Percentiles rank a stretch among this genome's conserved stretches.
These are phyloP conservation scores for Batrachochytrium dendrobatidis DNA, from an alignment of 371 early-diverging fungal species.

Conservation along the genomic window DNA sequence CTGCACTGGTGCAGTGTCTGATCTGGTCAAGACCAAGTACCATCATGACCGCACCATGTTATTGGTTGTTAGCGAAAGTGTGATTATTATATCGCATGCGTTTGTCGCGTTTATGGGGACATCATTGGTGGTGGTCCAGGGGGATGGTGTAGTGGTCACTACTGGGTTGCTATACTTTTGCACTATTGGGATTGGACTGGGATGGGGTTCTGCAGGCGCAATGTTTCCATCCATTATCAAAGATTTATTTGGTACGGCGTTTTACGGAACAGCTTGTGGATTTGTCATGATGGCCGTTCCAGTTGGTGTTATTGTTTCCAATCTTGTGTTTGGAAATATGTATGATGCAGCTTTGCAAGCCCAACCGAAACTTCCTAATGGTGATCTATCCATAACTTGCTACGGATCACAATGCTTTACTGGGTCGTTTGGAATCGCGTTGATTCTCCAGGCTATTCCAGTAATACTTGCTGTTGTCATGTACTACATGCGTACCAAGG, in stretches of 20 bases:
- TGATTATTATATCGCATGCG: conserved; percentile 14
- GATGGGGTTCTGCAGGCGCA: conserved; percentile 20
- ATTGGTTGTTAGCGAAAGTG: conserved; percentile 1
- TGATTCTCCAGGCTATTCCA: not conserved
- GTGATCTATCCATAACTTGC: not conserved
- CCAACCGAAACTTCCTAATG: not conserved
- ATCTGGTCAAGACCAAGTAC: conserved; percentile 3
- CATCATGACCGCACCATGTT: conserved; percentile 11
- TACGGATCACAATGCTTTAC: not conserved
- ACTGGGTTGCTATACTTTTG: conserved; percentile 13
- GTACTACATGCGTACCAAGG: not conserved
- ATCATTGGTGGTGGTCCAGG: not conserved
- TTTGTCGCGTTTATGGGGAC: conserved; percentile 10
- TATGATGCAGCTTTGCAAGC: conserved; percentile 8
- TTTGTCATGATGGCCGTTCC: conserved; percentile 25
- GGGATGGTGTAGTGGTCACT: not conserved
- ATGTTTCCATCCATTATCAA: conserved; percentile 19
- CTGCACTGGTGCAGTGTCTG: conserved; percentile 9
- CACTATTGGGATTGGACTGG: conserved; percentile 20
- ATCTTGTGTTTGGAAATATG: conserved; percentile 18
- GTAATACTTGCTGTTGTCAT: not conserved
- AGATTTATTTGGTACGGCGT: conserved; percentile 20
- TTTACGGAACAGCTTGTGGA: conserved; percentile 27
- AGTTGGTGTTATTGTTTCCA: conserved; percentile 20
- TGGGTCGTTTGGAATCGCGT: not conserved